Base-by-base conservation (phyloP, 306 rosid genomes). In the Dryas octopetala region DNA sequence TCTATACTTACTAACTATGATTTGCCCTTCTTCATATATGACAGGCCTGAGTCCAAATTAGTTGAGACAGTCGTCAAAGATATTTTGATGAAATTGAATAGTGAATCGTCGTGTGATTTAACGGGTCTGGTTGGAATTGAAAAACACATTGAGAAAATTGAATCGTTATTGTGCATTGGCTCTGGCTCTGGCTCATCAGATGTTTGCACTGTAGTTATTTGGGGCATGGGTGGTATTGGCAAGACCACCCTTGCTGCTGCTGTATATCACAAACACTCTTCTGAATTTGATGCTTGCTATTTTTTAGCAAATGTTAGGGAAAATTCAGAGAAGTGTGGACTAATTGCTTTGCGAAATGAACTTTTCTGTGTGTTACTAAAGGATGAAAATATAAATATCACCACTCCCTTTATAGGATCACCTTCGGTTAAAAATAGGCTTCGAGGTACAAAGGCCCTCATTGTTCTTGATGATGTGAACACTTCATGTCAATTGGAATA, bases 191-290 rank as follows among this genome's bases (percentile, higher is more conserved):
- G 23, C 0, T 66, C 79, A 1, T 40, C 1, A 12, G 78, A 4
- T 58, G 59, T 47, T 13, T 28, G 66, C 0, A 26, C 44, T 13
- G 38, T 81, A 6, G 81, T 74, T 5, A 52, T 81, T 46, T 71
- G 85, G 80, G 85, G 84, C n/a, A 76, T 76, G 66, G 79, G 73
- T 5, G 73, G 66, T 12, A 52, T 75, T 46, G 16, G 14, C 14
- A 51, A 51, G 55, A 3, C 14, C 55, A 51, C 55, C n/a, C 45
- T 61, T 5, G 66, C 65, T 26, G 48, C 1, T 15, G 16, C 14
- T 17, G 32, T 62, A 6, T 44, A 14, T 53, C 5, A 65, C 32
- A 9, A 16, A 44, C 16, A 1, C 0, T 0, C 59, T 38, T 69
- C 49, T 16, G 6, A 69, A n/a, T 69, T 69, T 5, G 61, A 69